A percentile compares a stretch with the other conserved stretches of the same genome.
Conservation (phyloP, 2,329 filamentous ascomycete species). For the Neonectria faginata region DNA sequence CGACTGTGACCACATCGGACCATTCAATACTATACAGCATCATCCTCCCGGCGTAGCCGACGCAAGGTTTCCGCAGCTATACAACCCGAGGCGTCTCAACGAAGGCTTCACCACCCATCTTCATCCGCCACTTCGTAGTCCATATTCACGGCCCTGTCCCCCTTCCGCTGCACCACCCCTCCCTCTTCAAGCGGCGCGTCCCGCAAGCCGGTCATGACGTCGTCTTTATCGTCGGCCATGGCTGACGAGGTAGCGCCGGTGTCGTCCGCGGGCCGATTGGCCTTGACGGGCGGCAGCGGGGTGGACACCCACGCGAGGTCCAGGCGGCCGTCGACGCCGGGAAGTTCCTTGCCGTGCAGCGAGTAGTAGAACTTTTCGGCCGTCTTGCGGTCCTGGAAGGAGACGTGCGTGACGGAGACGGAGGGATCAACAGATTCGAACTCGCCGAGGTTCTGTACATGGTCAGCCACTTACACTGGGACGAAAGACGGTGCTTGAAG, state of each 20-base stretch:
- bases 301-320: constrained; percentile 72
- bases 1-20: neutral
- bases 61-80: neutral
- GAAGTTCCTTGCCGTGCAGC: constrained; percentile 67
- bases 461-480: constrained; percentile 12
- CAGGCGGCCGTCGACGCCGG: constrained; percentile 70
- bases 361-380: constrained; percentile 77
- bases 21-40: neutral
- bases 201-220: constrained; percentile 43
- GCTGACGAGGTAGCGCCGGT: constrained; percentile 20
- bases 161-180: constrained; percentile 41
- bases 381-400: constrained; percentile 75
- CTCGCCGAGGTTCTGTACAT: constrained; percentile 68
- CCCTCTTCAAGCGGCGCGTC: constrained; percentile 27
- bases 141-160: constrained; percentile 56
- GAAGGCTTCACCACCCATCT: constrained; percentile 56
- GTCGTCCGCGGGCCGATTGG: constrained; percentile 26
- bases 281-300: constrained; percentile 42
- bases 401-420: constrained; percentile 63
- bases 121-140: constrained; percentile 67
- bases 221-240: constrained; percentile 35
- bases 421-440: constrained; percentile 68
- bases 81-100: neutral
- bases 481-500: neutral
- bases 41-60: constrained; percentile 14